Evolutionary conservation across 2,329 filamentous ascomycete genomes (phyloP).

Genomic region (Cercospora zeina): DNA sequence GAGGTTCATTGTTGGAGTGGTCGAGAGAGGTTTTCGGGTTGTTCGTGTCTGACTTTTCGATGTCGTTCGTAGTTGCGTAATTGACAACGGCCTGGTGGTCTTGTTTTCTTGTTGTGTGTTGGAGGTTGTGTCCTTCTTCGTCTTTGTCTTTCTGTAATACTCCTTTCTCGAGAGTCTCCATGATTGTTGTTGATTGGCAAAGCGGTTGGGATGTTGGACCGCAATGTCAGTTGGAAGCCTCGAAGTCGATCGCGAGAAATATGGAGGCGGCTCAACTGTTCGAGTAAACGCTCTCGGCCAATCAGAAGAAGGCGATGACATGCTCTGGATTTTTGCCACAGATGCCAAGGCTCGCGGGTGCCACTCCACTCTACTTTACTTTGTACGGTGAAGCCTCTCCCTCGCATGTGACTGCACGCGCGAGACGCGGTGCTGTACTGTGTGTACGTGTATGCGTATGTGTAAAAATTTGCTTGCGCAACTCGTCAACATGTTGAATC

Average conservation of each 20-base stretch:
- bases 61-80: not conserved
- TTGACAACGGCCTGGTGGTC: not conserved
- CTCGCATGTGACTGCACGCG: too few relatives aligned
- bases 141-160: conserved; percentile 24
- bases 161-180: conserved; percentile 30
- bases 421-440: too few relatives aligned
- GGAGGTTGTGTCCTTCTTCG: conserved; percentile 5
- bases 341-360: not conserved
- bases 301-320: conserved; percentile 5
- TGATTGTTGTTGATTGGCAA: not conserved
- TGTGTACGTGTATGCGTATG: too few relatives aligned
- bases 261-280: not conserved
- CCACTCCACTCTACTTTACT: not conserved
- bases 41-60: not conserved
- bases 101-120: conserved; percentile 1
- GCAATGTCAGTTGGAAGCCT: not conserved
- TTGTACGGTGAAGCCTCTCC: too few relatives aligned
- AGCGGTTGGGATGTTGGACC: not conserved
- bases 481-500: too few relatives aligned
- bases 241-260: not conserved
- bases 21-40: not conserved
- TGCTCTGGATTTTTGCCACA: not conserved
- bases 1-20: not conserved
- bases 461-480: too few relatives aligned
- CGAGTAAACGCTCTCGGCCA: not conserved